These are phyloP conservation scores for Syzygium syzygioides DNA, from an alignment of 441 rosid species.

Conservation along the genomic window DNA sequence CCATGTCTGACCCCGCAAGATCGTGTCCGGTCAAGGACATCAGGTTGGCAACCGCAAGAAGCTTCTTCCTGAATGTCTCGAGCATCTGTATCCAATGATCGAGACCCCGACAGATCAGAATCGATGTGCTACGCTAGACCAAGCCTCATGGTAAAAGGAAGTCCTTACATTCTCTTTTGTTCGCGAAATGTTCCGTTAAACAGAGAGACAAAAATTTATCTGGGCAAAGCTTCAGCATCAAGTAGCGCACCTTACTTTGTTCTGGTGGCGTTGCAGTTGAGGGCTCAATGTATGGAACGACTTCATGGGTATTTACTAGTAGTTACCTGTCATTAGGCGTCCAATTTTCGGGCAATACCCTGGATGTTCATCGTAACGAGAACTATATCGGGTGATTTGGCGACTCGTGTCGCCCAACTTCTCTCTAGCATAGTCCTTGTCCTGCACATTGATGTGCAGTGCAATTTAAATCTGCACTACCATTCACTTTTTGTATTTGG, in stretches of 20 bases:
- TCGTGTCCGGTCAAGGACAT: background rate
- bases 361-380: background rate
- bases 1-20: background rate
- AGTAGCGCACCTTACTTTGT: background rate
- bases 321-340: background rate
- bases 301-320: background rate
- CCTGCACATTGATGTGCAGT: background rate
- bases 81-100: background rate
- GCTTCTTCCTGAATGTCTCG: background rate
- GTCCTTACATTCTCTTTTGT: background rate
- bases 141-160: background rate
- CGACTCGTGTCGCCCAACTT: background rate
- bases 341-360: background rate
- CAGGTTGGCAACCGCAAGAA: background rate
- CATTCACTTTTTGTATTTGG: background rate
- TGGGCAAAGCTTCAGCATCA: background rate
- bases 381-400: background rate
- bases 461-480: background rate
- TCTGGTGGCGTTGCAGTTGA: background rate
- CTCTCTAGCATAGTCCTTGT: background rate
- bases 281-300: background rate
- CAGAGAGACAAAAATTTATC: background rate
- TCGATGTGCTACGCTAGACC: background rate
- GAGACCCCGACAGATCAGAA: background rate
- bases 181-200: background rate